Evolutionary conservation across 2,329 filamentous ascomycete species (phyloP).

Genomic region (Microthyrium microscopicum): DNA sequence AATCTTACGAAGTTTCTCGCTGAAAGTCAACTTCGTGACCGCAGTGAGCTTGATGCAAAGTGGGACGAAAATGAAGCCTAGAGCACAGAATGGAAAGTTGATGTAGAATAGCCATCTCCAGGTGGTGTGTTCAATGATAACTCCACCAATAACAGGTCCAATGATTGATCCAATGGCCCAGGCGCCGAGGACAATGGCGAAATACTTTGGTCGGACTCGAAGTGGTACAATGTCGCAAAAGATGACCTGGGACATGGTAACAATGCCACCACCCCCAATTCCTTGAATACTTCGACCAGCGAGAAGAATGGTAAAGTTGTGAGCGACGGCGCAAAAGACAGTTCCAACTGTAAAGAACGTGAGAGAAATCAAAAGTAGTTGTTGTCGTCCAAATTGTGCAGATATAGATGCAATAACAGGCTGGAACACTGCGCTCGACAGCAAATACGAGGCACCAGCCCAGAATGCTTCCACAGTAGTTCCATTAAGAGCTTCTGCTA

Average conservation of each 20-base stretch:
- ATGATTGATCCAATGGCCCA: conserved; percentile 19
- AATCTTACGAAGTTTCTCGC: conserved; percentile 14
- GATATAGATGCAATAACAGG: conserved; percentile 30
- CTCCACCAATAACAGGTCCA: conserved; percentile 19
- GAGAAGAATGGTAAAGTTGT: conserved; percentile 18
- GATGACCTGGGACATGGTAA: conserved; percentile 19
- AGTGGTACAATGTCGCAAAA: conserved; percentile 10
- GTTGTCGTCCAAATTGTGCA: conserved; percentile 30
- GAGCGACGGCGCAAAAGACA: conserved; percentile 23
- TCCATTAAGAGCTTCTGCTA: conserved; percentile 30
- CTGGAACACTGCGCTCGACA: conserved; percentile 46
- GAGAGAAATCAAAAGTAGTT: conserved; percentile 22
- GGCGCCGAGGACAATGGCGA: conserved; percentile 3
- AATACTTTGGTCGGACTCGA: conserved; percentile 6
- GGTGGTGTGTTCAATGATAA: conserved; percentile 11
- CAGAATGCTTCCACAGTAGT: conserved; percentile 49
- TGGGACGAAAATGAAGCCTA: conserved; percentile 15
- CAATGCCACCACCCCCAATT: conserved; percentile 25
- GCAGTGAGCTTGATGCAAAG: conserved; percentile 23
- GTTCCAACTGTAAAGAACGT: conserved; percentile 28
- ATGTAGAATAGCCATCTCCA: conserved; percentile 24
- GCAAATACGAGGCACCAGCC: conserved; percentile 54
- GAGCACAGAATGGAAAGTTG: conserved; percentile 19
- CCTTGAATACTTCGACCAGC: conserved; percentile 14
- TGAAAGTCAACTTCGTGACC: not conserved